Percentiles rank a stretch among this genome's conserved stretches.
Conservation (phyloP, 805 yeast genomes). For the Barnettozyma pratensis region DNA sequence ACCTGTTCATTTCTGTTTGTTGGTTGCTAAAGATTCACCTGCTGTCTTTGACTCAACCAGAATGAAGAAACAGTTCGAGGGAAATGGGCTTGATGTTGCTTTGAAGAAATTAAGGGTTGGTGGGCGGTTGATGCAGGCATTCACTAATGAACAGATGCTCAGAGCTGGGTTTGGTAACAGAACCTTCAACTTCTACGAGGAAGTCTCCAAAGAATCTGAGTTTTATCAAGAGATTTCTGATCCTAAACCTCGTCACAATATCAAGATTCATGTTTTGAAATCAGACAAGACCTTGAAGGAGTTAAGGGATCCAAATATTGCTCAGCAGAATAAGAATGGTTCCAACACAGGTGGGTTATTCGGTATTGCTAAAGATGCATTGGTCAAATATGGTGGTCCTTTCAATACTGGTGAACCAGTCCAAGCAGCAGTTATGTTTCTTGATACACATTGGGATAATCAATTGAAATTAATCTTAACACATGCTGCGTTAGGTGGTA, state of each 20-base stretch:
- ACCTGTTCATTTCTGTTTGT: slow-evolving; percentile 74
- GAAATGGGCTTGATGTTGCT: slow-evolving; percentile 66
- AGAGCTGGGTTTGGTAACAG: slow-evolving; percentile 74
- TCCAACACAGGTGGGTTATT: slow-evolving; percentile 71
- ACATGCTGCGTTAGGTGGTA: slow-evolving; percentile 96
- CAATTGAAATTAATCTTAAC: slow-evolving; percentile 54
- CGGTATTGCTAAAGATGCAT: slow-evolving; percentile 72
- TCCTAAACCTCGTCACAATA: slow-evolving; percentile 43
- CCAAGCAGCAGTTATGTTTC: slow-evolving; percentile 79
- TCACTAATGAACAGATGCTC: slow-evolving; percentile 85
- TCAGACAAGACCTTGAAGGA: slow-evolving; percentile 64
- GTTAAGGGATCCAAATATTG: slow-evolving; percentile 69
- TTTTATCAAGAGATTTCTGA: slow-evolving; percentile 36
- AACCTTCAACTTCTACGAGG: slow-evolving; percentile 71
- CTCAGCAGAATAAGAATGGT: slow-evolving; percentile 82
- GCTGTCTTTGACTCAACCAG: slow-evolving; percentile 65
- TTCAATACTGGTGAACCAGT: slow-evolving; percentile 41
- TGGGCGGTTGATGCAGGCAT: slow-evolving; percentile 86
- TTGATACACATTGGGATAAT: slow-evolving; percentile 83
- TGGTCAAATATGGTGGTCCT: slow-evolving; percentile 51
- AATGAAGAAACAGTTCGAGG: slow-evolving; percentile 44
- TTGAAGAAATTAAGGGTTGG: slow-evolving; percentile 71
- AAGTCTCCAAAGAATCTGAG: slow-evolving; percentile 47
- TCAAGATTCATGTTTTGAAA: slow-evolving; percentile 74
- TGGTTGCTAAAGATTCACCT: slow-evolving; percentile 74